A percentile compares a stretch with the other conserved stretches of the same genome.
phyloP scores from a whole-genome alignment of 345 rosid species.

The Camelina hispida region DNA sequence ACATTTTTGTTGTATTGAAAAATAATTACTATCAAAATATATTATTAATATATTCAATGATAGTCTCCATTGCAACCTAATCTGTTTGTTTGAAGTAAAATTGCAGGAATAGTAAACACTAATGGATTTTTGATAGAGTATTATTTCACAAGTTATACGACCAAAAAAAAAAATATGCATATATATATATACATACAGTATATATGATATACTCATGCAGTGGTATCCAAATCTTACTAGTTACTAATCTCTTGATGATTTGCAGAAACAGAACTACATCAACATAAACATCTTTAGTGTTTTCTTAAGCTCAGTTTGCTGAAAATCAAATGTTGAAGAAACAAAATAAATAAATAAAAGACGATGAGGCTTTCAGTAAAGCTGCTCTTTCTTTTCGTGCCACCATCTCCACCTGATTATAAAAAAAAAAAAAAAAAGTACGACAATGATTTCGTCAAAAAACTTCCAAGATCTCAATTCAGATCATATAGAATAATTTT shows the following conservation, averaged over 20 bases:
- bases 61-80: not conserved
- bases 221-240: not conserved
- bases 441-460: not conserved
- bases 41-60: not conserved
- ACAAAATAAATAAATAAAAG: not conserved
- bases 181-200: not conserved
- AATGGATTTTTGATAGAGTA: not conserved
- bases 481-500: not conserved
- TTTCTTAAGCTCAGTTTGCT: conserved; percentile 4
- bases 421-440: not conserved
- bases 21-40: not conserved
- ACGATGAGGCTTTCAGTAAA: conserved; percentile 50
- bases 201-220: not conserved
- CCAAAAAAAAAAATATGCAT: no score
- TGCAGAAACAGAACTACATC: conserved; percentile 28
- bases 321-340: not conserved
- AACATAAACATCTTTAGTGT: not conserved
- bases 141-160: not conserved
- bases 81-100: not conserved
- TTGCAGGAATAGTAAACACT: not conserved
- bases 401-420: conserved; percentile 89
- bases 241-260: conserved; percentile 17
- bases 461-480: not conserved
- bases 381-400: conserved; percentile 67
- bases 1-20: conserved; percentile 8